Evolutionary conservation across 495 filamentous ascomycete species (phyloP).

Genomic region (Penicillium simplicissimum): DNA sequence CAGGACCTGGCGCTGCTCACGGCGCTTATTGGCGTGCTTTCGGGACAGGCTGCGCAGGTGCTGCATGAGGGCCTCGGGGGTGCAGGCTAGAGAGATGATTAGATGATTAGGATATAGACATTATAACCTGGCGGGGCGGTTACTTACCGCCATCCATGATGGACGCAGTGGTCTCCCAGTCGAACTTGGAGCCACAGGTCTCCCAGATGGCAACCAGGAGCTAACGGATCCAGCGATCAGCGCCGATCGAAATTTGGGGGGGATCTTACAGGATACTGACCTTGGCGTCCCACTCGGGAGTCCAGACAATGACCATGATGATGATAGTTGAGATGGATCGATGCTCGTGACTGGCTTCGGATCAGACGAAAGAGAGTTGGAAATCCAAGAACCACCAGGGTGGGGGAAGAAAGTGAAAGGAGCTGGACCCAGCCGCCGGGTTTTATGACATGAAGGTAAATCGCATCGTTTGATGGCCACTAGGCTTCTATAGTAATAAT

Average conservation of each 20-base stretch:
- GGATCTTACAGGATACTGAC: not conserved
- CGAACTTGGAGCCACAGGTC: conserved; percentile 1
- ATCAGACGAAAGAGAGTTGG: not conserved
- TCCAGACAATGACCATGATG: not conserved
- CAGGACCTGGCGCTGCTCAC: not conserved
- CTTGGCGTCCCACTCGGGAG: conserved; percentile 4
- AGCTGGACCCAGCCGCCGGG: not conserved
- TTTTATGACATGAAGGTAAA: not conserved
- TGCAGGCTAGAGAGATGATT: not conserved
- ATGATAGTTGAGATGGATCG: not conserved
- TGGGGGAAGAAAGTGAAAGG: not conserved
- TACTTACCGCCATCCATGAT: conserved; percentile 1
- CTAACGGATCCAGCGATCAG: not conserved
- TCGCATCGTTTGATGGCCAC: too few species aligned
- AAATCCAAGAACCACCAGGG: not conserved
- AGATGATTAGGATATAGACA: not conserved
- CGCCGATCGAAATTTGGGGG: not conserved
- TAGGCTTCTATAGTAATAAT: too few species aligned
- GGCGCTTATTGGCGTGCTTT: not conserved
- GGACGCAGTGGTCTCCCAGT: not conserved
- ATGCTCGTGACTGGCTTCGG: not conserved
- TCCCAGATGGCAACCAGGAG: conserved; percentile 6
- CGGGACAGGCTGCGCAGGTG: not conserved
- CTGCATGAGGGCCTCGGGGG: conserved; percentile 5
- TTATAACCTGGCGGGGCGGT: not conserved